phyloP scores from a whole-genome alignment of 2,329 filamentous ascomycete genomes.

The Triangularia verruculosa region DNA sequence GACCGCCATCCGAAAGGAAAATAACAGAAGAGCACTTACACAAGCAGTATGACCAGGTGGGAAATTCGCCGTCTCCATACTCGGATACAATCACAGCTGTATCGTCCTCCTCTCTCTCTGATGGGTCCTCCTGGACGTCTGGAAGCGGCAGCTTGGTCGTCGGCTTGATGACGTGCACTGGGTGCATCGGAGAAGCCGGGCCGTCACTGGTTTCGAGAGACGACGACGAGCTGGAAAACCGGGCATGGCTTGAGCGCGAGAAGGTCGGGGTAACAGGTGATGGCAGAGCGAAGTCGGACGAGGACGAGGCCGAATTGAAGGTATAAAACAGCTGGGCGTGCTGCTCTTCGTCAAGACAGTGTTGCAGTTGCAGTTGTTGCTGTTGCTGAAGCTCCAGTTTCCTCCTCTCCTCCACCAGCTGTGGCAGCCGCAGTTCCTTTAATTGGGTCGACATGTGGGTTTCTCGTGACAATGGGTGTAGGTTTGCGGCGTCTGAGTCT shows the following conservation, averaged over 20 bases:
- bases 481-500: constrained; percentile 5
- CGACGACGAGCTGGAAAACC: constrained; percentile 74
- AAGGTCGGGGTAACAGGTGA: constrained; percentile 72
- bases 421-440: constrained; percentile 53
- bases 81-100: constrained; percentile 46
- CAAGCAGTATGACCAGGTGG: constrained; percentile 63
- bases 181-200: constrained; percentile 54
- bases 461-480: neutral
- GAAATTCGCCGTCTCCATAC: constrained; percentile 39
- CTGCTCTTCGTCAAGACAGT: neutral
- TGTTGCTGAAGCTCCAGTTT: constrained; percentile 38
- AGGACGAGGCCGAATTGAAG: constrained; percentile 50
- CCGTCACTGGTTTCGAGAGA: constrained; percentile 58
- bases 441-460: constrained; percentile 48
- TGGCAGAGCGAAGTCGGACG: constrained; percentile 63
- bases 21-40: constrained; percentile 56
- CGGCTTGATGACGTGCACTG: constrained; percentile 27
- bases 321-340: constrained; percentile 36
- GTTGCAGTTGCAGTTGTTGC: constrained; percentile 3
- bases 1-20: neutral
- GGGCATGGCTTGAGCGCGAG: constrained; percentile 53
- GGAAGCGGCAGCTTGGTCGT: constrained; percentile 67
- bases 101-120: constrained; percentile 63
- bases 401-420: constrained; percentile 50
- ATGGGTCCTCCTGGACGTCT: constrained; percentile 80